A percentile compares a stretch with the other conserved stretches of the same genome.
These are phyloP conservation scores for Dipodascus geniculatus DNA, from an alignment of 805 yeast species.

Conservation along the genomic window DNA sequence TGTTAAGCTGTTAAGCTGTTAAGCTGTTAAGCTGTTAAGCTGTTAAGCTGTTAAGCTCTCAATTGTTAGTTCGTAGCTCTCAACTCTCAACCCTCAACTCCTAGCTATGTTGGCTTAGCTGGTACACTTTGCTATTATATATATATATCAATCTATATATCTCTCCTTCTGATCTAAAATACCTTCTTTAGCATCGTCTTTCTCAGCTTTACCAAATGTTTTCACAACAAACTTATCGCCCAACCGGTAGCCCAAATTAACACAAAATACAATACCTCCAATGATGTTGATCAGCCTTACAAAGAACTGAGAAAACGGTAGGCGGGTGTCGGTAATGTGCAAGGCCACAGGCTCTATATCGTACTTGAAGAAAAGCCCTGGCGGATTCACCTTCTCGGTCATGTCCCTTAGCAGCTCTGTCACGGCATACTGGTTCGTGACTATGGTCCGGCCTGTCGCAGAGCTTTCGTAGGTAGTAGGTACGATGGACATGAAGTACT, in stretches of 20 bases:
- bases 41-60: no score
- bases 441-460: slow-evolving; percentile 52
- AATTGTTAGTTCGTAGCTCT: no score
- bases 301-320: slow-evolving; percentile 68
- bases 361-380: slow-evolving; percentile 76
- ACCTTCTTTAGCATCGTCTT: slow-evolving; percentile 28
- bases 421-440: slow-evolving; percentile 76
- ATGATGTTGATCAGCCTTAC: slow-evolving; percentile 67
- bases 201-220: slow-evolving; percentile 46
- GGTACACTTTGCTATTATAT: neutral
- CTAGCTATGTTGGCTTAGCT: no score
- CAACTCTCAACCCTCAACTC: no score
- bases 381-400: slow-evolving; percentile 28
- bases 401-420: slow-evolving; percentile 13
- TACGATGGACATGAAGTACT: slow-evolving; percentile 66
- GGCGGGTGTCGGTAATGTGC: slow-evolving; percentile 53
- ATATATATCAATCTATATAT: neutral
- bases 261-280: slow-evolving; percentile 68
- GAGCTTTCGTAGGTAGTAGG: slow-evolving; percentile 62
- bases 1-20: no score
- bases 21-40: no score
- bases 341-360: slow-evolving; percentile 82
- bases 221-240: slow-evolving; percentile 38
- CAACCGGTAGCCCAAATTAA: slow-evolving; percentile 50
- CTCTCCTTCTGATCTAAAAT: neutral